phyloP scores from a whole-genome alignment of 371 early-diverging fungal species.

The Mucor velutinosus region DNA sequence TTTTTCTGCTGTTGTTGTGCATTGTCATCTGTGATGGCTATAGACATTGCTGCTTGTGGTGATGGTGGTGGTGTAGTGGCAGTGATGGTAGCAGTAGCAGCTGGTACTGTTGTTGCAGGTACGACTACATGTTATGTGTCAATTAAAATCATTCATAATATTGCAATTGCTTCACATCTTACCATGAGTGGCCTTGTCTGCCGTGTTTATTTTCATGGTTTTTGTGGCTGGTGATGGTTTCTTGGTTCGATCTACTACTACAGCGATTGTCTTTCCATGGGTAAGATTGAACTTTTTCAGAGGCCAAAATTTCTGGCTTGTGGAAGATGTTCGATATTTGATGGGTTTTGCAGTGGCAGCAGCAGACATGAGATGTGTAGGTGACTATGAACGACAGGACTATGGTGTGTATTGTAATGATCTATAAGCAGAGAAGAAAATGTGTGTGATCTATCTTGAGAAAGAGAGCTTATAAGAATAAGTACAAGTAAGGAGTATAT shows the following conservation, averaged over 20 bases:
- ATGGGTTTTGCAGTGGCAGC: slow-evolving; percentile 11
- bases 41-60: not conserved
- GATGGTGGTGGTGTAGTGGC: not conserved
- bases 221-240: not conserved
- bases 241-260: not conserved
- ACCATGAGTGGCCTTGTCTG: not conserved
- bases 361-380: not conserved
- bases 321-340: slow-evolving; percentile 17
- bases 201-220: not conserved
- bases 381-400: not conserved
- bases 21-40: slow-evolving; percentile 1
- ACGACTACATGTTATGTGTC: not conserved
- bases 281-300: slow-evolving; percentile 26
- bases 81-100: not conserved
- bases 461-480: not conserved
- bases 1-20: slow-evolving; percentile 12
- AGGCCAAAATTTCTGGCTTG: slow-evolving; percentile 32
- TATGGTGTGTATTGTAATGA: not conserved
- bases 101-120: not conserved
- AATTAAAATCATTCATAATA: not conserved
- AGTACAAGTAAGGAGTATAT: slow-evolving; percentile 1
- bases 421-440: not conserved
- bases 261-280: not conserved
- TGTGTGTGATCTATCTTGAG: slow-evolving; percentile 9
- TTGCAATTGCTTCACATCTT: not conserved